These are phyloP conservation scores for Cercophora newfieldiana DNA, from an alignment of 495 filamentous ascomycete species.

Conservation along the genomic window DNA sequence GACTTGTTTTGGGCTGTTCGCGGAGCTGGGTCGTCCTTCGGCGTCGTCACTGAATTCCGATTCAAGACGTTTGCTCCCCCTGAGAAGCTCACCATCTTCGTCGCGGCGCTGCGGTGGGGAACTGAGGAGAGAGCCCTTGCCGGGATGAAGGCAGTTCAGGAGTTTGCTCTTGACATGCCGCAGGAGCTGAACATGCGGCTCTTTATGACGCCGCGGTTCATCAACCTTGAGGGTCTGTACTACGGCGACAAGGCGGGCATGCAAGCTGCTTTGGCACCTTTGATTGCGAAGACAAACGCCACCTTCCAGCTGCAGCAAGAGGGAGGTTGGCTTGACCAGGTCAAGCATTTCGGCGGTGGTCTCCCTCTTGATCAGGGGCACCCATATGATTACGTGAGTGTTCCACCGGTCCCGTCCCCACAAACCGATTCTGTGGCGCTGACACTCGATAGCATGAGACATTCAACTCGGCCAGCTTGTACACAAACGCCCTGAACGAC, in stretches of 20 bases:
- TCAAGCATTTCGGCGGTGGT: slow-evolving; percentile 44
- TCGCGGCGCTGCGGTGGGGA: slow-evolving; percentile 36
- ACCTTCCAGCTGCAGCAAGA: slow-evolving; percentile 33
- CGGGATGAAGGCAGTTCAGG: slow-evolving; percentile 40
- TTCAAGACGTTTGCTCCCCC: slow-evolving; percentile 47
- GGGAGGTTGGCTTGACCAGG: slow-evolving; percentile 42
- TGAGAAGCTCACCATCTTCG: slow-evolving; percentile 43
- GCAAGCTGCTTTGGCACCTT: slow-evolving; percentile 34
- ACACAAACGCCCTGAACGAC: slow-evolving; percentile 37
- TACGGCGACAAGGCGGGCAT: slow-evolving; percentile 42
- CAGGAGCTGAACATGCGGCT: slow-evolving; percentile 48
- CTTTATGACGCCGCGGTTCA: slow-evolving; percentile 40
- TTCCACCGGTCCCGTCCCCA: neutral
- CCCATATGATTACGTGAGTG: slow-evolving; percentile 28
- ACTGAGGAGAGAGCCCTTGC: slow-evolving; percentile 26
- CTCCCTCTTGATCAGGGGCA: slow-evolving; percentile 40
- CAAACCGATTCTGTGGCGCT: neutral
- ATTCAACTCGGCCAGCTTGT: slow-evolving; percentile 46
- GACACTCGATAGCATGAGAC: slow-evolving; percentile 41
- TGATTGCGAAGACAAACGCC: slow-evolving; percentile 38
- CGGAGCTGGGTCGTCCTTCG: slow-evolving; percentile 46
- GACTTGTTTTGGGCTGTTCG: slow-evolving; percentile 50
- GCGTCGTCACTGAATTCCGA: slow-evolving; percentile 44
- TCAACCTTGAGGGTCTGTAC: slow-evolving; percentile 46
- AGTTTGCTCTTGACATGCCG: slow-evolving; percentile 44